These are phyloP conservation scores for Porphyrellus sp. DNA, from an alignment of 1,284 basidiomycete species.

Conservation along the genomic window DNA sequence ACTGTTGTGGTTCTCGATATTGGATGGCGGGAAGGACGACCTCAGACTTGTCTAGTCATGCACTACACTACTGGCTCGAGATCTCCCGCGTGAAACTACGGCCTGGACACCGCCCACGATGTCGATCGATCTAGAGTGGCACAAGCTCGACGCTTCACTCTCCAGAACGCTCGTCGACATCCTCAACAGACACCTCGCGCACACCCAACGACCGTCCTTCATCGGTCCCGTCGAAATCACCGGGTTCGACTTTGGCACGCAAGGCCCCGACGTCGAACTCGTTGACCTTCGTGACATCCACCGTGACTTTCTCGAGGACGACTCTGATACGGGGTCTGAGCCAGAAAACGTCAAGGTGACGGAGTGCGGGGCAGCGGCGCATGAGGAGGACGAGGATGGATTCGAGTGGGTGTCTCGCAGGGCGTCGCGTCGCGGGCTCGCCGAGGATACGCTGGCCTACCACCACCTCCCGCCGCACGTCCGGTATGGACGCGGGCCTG, in stretches of 20 bases:
- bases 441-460: conserved; percentile 59
- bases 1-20: too few relatives aligned
- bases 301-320: conserved; percentile 85
- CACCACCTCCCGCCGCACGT: conserved; percentile 68
- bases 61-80: too few relatives aligned
- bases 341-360: conserved; percentile 52
- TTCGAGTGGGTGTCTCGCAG: conserved; percentile 78
- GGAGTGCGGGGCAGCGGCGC: conserved; percentile 47
- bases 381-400: conserved; percentile 57
- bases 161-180: conserved; percentile 68
- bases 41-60: too few relatives aligned
- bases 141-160: conserved; percentile 67
- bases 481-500: conserved; percentile 57
- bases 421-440: conserved; percentile 47
- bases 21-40: too few relatives aligned
- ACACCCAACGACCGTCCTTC: conserved; percentile 79
- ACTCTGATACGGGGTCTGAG: conserved; percentile 32
- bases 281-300: conserved; percentile 93
- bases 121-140: conserved; percentile 83
- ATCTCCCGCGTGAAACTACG: too few relatives aligned
- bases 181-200: conserved; percentile 78
- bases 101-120: conserved; percentile 39
- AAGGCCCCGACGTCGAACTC: conserved; percentile 82
- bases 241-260: conserved; percentile 83
- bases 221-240: conserved; percentile 88